Evolutionary conservation across 1,284 basidiomycete genomes (phyloP).

Genomic region (Marasmius tenuissimus): DNA sequence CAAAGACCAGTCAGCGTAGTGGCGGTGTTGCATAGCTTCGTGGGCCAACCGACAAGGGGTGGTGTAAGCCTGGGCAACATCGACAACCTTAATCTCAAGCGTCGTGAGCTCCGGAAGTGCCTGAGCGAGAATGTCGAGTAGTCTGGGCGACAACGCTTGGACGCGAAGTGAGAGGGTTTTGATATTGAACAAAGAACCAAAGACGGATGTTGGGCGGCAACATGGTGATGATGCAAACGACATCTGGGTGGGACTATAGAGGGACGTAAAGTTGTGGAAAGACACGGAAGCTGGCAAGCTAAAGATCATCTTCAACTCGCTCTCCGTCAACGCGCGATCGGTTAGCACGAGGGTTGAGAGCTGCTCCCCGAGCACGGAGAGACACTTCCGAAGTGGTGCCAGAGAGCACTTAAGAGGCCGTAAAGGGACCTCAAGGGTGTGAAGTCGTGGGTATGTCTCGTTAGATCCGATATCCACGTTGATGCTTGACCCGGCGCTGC

Average conservation of each 20-base stretch:
- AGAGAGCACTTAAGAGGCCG: slow-evolving; percentile 25
- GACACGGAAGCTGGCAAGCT: slow-evolving; percentile 10
- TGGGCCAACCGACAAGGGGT: background rate
- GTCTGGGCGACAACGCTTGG: background rate
- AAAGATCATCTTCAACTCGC: slow-evolving; percentile 30
- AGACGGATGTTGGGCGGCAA: background rate
- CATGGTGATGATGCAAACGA: background rate
- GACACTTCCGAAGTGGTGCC: slow-evolving; percentile 25
- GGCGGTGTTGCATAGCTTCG: background rate
- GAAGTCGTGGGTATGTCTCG: background rate
- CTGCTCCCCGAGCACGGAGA: slow-evolving; percentile 26
- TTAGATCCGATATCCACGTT: background rate
- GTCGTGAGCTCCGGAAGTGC: background rate
- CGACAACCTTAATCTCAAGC: background rate
- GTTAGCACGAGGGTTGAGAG: slow-evolving; percentile 33
- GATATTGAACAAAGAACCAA: background rate
- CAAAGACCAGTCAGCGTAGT: background rate
- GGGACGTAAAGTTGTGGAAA: background rate
- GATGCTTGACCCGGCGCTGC: background rate
- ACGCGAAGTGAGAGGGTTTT: background rate
- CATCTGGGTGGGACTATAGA: background rate
- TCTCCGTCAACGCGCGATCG: slow-evolving; percentile 27
- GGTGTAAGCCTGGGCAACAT: background rate
- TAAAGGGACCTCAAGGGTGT: slow-evolving; percentile 9
- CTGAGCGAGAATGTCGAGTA: background rate